These are phyloP conservation scores for Spizellomyces punctatus DNA, from an alignment of 192 early-diverging fungal genomes.

Conservation along the genomic window DNA sequence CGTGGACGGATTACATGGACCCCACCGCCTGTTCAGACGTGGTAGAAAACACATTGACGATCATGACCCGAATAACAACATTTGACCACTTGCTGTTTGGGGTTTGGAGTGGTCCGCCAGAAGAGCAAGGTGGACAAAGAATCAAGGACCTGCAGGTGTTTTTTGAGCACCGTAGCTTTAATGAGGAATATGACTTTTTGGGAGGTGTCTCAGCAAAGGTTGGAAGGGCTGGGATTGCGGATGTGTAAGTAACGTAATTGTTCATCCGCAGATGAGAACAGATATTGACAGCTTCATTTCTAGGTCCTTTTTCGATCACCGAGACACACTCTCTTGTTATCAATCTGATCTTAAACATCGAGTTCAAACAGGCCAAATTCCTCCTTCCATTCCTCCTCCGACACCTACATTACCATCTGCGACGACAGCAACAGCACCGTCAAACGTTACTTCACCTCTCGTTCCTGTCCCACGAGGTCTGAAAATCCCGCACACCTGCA, in stretches of 20 bases:
- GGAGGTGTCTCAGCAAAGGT: conserved; percentile 44
- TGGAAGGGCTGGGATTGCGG: conserved; percentile 8
- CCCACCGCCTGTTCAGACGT: conserved; percentile 29
- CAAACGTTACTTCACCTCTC: conserved; percentile 9
- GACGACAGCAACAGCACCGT: background rate
- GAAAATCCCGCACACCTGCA: conserved; percentile 30
- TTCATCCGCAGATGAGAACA: too few relatives aligned
- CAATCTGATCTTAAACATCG: conserved; percentile 17
- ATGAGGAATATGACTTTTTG: conserved; percentile 46
- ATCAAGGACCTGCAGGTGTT: conserved; percentile 18
- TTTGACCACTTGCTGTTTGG: conserved; percentile 58
- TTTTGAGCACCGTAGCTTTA: conserved; percentile 49
- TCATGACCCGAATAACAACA: conserved; percentile 42
- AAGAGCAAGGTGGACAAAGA: background rate
- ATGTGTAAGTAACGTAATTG: conserved; percentile 16
- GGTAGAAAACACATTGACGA: conserved; percentile 35
- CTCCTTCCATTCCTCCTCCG: conserved; percentile 33
- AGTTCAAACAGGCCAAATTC: conserved; percentile 26
- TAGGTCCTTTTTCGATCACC: conserved; percentile 50
- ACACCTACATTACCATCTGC: conserved; percentile 5
- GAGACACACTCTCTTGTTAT: conserved; percentile 48
- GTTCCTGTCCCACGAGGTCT: conserved; percentile 19
- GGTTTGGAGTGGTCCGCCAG: conserved; percentile 32
- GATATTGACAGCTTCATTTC: background rate
- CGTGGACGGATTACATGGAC: conserved; percentile 36